Evolutionary conservation across 2,329 filamentous ascomycete genomes (phyloP), one percentile per base, ranked within the genome.

Genomic region (Fusarium acutatum): DNA sequence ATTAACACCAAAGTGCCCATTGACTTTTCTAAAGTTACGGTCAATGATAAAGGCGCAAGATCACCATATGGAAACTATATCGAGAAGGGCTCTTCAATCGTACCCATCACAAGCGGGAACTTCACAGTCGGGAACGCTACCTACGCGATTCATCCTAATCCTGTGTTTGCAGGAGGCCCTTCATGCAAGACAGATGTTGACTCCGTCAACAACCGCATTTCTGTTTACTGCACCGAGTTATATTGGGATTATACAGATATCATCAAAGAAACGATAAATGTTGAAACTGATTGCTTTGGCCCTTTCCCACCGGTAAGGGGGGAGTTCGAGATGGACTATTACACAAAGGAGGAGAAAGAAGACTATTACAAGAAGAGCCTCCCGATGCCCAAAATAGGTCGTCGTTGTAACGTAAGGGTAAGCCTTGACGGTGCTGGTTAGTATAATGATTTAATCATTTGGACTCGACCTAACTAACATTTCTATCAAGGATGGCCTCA

Each of bases 41-140:
- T 28, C 2, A 46, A 20, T 6, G 0, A 0, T 3, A 0, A 14
- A 0, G 1, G 18, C 17, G 4, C 5, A 4, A 6, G 0, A 7
- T 0, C 12, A 14, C 12, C 12, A 28, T 46, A 3, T 20, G 43
- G 43, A 8, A 46, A 28, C 43, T 44, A 44, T 14, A 1, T 2
- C 1, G 5, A 18, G 3, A 1, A 2, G 0, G 3, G n/a, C 17
- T 0, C 1, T 44, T 8, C 3, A 6, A 2, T 18, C 11, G 0
- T 8, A 6, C 6, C 43, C 8, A 5, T 28, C 0, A 28, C 43
- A 15, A 14, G 3, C 18, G 43, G 43, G 4, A 46, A 46, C 26
- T 47, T 47, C 0, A 47, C 44, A 47, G 5, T 47, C 0, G 44
- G 44, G 26, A 3, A 17, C 0, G 20, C 2, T 47, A n/a, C 44